A percentile compares a stretch with the other conserved stretches of the same genome.
Evolutionary conservation across 495 filamentous ascomycete genomes (phyloP).

Genomic region (Podospora conica): DNA sequence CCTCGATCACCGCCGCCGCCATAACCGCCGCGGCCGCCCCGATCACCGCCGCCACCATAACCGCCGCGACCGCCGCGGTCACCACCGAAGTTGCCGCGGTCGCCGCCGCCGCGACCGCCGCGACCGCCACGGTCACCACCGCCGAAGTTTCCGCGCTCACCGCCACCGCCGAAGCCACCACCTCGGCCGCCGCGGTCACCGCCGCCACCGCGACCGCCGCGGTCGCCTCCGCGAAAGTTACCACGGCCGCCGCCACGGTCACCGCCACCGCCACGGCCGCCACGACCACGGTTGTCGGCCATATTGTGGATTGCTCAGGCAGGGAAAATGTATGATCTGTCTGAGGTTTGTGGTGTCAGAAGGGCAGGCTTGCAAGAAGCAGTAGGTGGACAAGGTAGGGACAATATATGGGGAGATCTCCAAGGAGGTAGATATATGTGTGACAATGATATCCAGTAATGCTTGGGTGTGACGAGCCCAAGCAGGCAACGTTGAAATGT

Average conservation of each 20-base stretch:
- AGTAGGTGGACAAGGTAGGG: too few relatives aligned
- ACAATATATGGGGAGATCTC: neutral
- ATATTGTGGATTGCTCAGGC: neutral
- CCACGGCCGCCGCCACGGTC: constrained; percentile 7
- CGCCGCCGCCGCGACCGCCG: constrained; percentile 15
- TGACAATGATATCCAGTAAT: neutral
- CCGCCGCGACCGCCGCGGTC: constrained; percentile 14
- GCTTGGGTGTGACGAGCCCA: neutral
- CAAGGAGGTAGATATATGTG: neutral
- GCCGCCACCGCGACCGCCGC: constrained; percentile 4
- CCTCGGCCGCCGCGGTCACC: neutral
- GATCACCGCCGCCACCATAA: constrained; percentile 13
- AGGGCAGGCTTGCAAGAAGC: neutral
- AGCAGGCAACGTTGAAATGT: neutral
- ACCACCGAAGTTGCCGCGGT: constrained; percentile 17
- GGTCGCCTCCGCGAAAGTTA: neutral
- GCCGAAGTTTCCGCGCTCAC: constrained; percentile 5
- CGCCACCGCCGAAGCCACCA: constrained; percentile 17
- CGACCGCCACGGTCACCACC: constrained; percentile 1
- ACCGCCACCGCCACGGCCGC: constrained; percentile 6
- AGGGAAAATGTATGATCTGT: neutral
- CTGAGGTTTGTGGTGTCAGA: neutral
- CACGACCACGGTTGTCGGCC: constrained; percentile 12
- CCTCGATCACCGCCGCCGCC: constrained; percentile 11
- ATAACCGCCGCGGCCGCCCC: constrained; percentile 9